phyloP scores from a whole-genome alignment of 2,329 filamentous ascomycete species.

The Talaromyces sp. region DNA sequence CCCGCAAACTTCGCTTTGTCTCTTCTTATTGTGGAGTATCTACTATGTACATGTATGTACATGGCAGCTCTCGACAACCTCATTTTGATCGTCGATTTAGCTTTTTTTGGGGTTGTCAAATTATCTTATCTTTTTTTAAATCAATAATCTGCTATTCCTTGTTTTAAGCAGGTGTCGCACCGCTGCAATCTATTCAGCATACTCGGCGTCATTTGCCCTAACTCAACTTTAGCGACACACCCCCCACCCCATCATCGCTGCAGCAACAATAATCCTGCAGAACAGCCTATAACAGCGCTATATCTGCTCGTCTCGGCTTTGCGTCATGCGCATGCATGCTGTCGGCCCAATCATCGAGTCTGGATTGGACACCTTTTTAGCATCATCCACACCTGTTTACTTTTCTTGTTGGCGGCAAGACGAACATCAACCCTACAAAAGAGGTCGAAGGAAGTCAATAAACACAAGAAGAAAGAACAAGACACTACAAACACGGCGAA shows the following conservation, averaged over 20 bases:
- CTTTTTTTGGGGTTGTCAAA: too few species aligned
- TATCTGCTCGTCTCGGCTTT: not conserved
- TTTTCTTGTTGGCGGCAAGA: not conserved
- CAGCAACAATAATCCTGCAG: not conserved
- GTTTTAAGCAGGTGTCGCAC: not conserved
- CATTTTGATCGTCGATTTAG: slow-evolving; percentile 1
- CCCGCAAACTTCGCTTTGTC: not conserved
- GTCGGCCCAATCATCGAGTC: not conserved
- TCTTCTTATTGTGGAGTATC: too few species aligned
- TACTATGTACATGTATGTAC: too few species aligned
- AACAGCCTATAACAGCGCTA: not conserved
- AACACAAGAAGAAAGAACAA: not conserved
- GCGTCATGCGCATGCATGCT: slow-evolving; percentile 4
- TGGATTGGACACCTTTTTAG: slow-evolving; percentile 21
- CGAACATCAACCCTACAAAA: not conserved
- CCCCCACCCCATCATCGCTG: not conserved
- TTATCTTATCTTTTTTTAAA: not conserved
- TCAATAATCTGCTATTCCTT: not conserved
- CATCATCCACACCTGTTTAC: not conserved
- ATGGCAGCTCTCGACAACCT: too few species aligned
- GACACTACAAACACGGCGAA: not conserved
- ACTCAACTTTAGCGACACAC: not conserved
- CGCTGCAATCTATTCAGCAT: not conserved
- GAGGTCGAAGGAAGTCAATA: not conserved
- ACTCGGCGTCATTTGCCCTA: not conserved